phyloP scores from a whole-genome alignment of 2,329 filamentous ascomycete genomes.

The Diaporthe sp. region DNA sequence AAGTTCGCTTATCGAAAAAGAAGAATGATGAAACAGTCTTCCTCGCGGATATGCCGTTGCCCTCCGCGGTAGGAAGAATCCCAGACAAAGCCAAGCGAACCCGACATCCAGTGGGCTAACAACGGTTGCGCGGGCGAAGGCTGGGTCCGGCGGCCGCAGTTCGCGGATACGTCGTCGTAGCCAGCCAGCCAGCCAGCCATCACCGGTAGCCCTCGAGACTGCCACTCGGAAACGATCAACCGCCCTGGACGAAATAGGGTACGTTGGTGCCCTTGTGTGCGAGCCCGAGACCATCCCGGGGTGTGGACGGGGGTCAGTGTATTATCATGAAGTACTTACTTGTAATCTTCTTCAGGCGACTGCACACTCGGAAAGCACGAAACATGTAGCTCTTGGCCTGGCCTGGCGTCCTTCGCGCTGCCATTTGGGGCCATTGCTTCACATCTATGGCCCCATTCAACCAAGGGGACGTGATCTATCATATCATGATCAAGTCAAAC shows the following conservation, averaged over 20 bases:
- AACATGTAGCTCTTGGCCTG: neutral
- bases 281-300: too few relatives aligned
- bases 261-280: neutral
- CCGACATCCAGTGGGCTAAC: neutral
- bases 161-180: neutral
- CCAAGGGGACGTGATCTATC: too few relatives aligned
- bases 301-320: neutral
- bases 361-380: neutral
- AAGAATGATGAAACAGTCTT: too few relatives aligned
- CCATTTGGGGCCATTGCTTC: neutral
- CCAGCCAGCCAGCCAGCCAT: neutral
- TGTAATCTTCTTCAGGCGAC: neutral
- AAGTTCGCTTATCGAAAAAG: too few relatives aligned
- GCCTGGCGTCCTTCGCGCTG: neutral
- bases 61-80: too few relatives aligned
- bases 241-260: too few relatives aligned
- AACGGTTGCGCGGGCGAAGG: neutral
- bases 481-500: neutral
- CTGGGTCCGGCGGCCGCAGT: neutral
- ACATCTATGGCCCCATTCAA: neutral
- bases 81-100: neutral
- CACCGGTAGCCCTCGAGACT: neutral
- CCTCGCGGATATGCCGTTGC: neutral
- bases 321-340: neutral
- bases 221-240: too few relatives aligned